Percentiles rank a stretch among this genome's conserved stretches.
Conservation (phyloP, 2,329 filamentous ascomycete genomes). For the Pseudogymnoascus pannorum region DNA sequence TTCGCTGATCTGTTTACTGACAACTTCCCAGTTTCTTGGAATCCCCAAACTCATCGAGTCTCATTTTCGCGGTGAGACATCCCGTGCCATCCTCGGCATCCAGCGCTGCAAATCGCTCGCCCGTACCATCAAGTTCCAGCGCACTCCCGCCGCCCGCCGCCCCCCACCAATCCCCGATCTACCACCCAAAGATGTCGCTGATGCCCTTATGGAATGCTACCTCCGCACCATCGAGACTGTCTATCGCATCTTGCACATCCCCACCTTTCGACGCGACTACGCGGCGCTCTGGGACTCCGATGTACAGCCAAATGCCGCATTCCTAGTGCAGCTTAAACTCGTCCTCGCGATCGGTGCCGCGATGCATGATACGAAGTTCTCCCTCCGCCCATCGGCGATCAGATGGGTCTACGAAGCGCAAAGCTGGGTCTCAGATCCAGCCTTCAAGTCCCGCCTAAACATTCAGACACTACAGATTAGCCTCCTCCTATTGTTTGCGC, state of each 20-base stretch:
- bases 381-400: slow-evolving; percentile 41
- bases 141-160: slow-evolving; percentile 41
- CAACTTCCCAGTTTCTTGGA: slow-evolving; percentile 32
- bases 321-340: slow-evolving; percentile 50
- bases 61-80: slow-evolving; percentile 30
- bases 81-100: slow-evolving; percentile 32
- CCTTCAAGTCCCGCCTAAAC: slow-evolving; percentile 44
- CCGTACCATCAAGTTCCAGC: slow-evolving; percentile 42
- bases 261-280: slow-evolving; percentile 41
- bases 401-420: slow-evolving; percentile 52
- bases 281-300: slow-evolving; percentile 41
- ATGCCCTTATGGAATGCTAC: slow-evolving; percentile 43
- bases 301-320: slow-evolving; percentile 31
- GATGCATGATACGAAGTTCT: slow-evolving; percentile 43
- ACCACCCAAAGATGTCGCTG: slow-evolving; percentile 39
- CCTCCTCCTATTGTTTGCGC: slow-evolving; percentile 38
- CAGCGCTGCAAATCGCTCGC: slow-evolving; percentile 47
- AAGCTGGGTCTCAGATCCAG: slow-evolving; percentile 45
- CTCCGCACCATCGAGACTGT: slow-evolving; percentile 40
- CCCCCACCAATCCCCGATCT: slow-evolving; percentile 35
- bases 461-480: slow-evolving; percentile 44
- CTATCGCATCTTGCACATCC: slow-evolving; percentile 45
- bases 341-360: slow-evolving; percentile 50
- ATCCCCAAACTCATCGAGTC: slow-evolving; percentile 40
- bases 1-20: slow-evolving; percentile 10